Conservation (phyloP, 805 yeast genomes). For the Komagataella phaffii region DNA sequence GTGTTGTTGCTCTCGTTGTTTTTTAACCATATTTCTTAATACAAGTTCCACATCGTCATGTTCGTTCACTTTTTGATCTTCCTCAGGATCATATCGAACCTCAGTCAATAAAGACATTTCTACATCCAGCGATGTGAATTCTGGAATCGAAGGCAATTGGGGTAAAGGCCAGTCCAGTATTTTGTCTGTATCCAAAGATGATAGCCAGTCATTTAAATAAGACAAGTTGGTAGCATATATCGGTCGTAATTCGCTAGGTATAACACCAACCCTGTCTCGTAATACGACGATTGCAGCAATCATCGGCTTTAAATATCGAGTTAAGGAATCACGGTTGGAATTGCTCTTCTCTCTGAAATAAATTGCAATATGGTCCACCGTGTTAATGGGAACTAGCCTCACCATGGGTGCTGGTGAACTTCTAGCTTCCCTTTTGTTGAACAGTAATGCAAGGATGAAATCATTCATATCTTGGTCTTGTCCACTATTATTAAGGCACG, state of each 20-base stretch:
- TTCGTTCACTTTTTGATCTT: not conserved
- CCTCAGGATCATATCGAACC: constrained; percentile 50
- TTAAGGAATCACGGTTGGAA: constrained; percentile 7
- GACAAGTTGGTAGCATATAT: constrained; percentile 54
- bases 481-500: constrained; percentile 5
- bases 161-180: constrained; percentile 63
- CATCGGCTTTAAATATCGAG: constrained; percentile 40
- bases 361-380: constrained; percentile 70
- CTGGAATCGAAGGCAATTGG: constrained; percentile 48
- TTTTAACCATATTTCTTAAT: constrained; percentile 6
- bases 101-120: constrained; percentile 67
- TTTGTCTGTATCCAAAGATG: constrained; percentile 16
- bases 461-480: constrained; percentile 3
- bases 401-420: constrained; percentile 36
- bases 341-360: constrained; percentile 27
- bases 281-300: constrained; percentile 76
- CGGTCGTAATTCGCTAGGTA: constrained; percentile 72
- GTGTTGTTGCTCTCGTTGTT: constrained; percentile 2
- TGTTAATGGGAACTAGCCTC: constrained; percentile 61
- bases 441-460: constrained; percentile 7
- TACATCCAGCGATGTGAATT: constrained; percentile 59
- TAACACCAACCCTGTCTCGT: constrained; percentile 67
- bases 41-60: not conserved
- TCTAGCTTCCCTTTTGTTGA: not conserved
- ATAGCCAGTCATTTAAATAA: constrained; percentile 51